Conservation (phyloP, 257 asterid genomes). For the Solanum habrochaites region DNA sequence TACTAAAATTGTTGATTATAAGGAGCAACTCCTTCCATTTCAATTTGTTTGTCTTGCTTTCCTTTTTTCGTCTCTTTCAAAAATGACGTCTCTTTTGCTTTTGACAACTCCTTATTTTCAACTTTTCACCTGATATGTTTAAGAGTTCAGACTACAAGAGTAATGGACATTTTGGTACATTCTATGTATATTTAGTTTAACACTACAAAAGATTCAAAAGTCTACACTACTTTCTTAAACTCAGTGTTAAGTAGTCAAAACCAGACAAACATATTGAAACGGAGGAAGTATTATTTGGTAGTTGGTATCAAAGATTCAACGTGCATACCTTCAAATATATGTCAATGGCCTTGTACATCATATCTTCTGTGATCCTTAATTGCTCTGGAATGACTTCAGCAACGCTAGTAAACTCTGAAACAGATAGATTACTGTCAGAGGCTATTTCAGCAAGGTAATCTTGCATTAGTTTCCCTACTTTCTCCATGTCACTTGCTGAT, state of each 20-base stretch:
- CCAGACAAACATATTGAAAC: neutral
- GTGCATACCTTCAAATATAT: conserved; percentile 63
- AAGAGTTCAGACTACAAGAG: neutral
- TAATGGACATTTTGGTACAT: neutral
- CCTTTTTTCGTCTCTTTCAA: too few relatives aligned
- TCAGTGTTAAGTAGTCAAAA: neutral
- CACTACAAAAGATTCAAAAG: neutral
- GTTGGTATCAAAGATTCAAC: neutral
- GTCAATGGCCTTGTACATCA: conserved; percentile 77
- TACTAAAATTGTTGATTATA: neutral
- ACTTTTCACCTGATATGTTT: neutral
- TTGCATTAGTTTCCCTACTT: conserved; percentile 58
- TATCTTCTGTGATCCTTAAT: conserved; percentile 55
- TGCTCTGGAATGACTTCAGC: conserved; percentile 62
- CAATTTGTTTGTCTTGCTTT: neutral
- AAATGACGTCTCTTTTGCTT: neutral
- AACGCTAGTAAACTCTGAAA: conserved; percentile 38
- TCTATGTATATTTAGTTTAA: neutral
- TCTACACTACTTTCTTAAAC: neutral
- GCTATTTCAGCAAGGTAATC: conserved; percentile 56
- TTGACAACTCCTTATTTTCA: neutral
- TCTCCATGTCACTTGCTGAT: conserved; percentile 27
- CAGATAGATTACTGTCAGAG: conserved; percentile 46
- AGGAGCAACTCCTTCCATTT: neutral
- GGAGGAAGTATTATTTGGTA: neutral